These are phyloP conservation scores for Canariomyces notabilis DNA, from an alignment of 2,329 filamentous ascomycete genomes.

Conservation along the genomic window DNA sequence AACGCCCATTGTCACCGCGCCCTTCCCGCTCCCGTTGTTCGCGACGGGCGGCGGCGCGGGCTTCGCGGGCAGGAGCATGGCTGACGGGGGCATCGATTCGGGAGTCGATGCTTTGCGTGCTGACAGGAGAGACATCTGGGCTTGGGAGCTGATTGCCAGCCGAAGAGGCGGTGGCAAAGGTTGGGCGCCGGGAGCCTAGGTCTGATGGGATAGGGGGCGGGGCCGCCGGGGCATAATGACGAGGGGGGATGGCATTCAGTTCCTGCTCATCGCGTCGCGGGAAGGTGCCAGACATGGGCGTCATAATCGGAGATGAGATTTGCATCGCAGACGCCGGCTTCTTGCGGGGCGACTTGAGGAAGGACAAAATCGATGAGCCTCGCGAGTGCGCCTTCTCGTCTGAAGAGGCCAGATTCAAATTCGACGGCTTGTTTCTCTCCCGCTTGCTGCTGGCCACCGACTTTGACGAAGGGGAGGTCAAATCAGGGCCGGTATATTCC, in stretches of 20 bases:
- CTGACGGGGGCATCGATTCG: slow-evolving; percentile 42
- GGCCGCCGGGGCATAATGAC: slow-evolving; percentile 52
- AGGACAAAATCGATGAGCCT: slow-evolving; percentile 55
- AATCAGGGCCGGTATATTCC: slow-evolving; percentile 40
- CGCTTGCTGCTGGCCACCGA: slow-evolving; percentile 34
- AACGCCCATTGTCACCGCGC: slow-evolving; percentile 9
- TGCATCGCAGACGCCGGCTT: slow-evolving; percentile 44
- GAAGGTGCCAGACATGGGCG: slow-evolving; percentile 56
- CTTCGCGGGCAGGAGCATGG: slow-evolving; percentile 17
- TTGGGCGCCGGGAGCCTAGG: slow-evolving; percentile 31
- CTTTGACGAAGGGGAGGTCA: slow-evolving; percentile 26
- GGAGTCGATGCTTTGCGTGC: slow-evolving; percentile 52
- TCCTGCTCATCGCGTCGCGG: slow-evolving; percentile 51
- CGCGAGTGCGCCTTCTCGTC: slow-evolving; percentile 51
- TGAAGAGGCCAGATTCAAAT: slow-evolving; percentile 42
- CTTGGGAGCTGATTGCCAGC: slow-evolving; percentile 35
- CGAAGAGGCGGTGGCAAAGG: slow-evolving; percentile 4
- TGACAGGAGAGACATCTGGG: slow-evolving; percentile 44
- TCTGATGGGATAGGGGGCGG: slow-evolving; percentile 52
- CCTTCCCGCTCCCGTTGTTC: slow-evolving; percentile 13
- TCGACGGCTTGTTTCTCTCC: slow-evolving; percentile 44
- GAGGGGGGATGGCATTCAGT: slow-evolving; percentile 52
- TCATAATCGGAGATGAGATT: slow-evolving; percentile 63
- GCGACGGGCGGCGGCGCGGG: slow-evolving; percentile 2
- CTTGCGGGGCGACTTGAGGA: slow-evolving; percentile 56